Evolutionary conservation across 768 basidiomycete species (phyloP).

Genomic region (button mushroom (Agaricus bisporus)): DNA sequence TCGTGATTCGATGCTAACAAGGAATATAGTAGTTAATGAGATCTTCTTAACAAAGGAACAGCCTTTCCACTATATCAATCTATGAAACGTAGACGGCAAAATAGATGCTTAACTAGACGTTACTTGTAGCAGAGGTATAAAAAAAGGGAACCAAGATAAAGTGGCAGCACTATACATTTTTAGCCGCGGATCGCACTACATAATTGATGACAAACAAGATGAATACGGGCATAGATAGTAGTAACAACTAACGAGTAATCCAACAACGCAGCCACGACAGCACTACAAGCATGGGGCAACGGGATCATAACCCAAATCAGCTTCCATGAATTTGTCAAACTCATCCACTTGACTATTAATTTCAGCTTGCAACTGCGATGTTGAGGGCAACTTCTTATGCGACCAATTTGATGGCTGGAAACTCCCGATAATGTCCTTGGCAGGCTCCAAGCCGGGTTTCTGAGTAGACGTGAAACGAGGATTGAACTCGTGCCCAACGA

Average conservation of each 20-base stretch:
- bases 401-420: not conserved
- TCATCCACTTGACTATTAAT: slow-evolving; percentile 44
- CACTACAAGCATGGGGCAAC: not conserved
- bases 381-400: slow-evolving; percentile 6
- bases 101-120: no score
- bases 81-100: no score
- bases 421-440: not conserved
- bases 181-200: not conserved
- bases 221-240: not conserved
- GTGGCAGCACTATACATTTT: no score
- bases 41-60: no score
- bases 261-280: not conserved
- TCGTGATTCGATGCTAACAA: no score
- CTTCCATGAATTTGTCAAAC: slow-evolving; percentile 47
- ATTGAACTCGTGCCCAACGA: slow-evolving; percentile 14
- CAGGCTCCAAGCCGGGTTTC: not conserved
- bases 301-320: slow-evolving; percentile 46
- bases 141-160: no score
- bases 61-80: no score
- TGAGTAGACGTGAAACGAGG: slow-evolving; percentile 28
- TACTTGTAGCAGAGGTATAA: no score
- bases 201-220: not conserved
- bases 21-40: no score
- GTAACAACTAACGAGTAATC: not conserved
- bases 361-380: slow-evolving; percentile 35